Evolutionary conservation across 2,329 filamentous ascomycete species (phyloP), one percentile per base, ranked within the genome.

Genomic region (Periconia digitata): DNA sequence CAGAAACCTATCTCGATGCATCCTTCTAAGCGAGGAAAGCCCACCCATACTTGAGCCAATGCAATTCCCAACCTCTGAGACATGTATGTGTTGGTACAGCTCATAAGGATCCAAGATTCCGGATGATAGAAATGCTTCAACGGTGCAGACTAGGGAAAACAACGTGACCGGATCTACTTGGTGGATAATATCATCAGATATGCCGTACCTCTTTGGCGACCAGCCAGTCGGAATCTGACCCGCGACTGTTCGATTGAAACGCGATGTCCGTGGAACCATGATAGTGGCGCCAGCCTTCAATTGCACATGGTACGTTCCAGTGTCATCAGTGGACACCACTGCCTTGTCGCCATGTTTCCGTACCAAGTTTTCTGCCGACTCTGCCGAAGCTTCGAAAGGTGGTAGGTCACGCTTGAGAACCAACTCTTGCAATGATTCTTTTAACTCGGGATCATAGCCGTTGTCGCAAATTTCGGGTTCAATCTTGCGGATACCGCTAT

Each of bases 41-140:
- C 94, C 95, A 82, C 94, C 94, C 79, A 99, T 96, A 80, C 95
- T 94, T 24, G 95, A 99, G 74, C 94, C 94, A 60, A 99, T 86
- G 70, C 92, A 97, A 82, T 99, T 99, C 73, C 94, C 94, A 43
- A 99, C 89, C 70, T 99, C 90, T 6, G 94, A 97, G 52, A 99
- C 85, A 73, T 99, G 94, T 54, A 99, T 92, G 66, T 99, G 97
- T 79, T 97, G 92, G 84, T 99, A 99, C 77, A 99, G 97, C 76
- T 99, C 94, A 69, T 97, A 99, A 17, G 94, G 95, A 70, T 99
- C 95, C 20, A 94, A 97, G 72, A 99, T 92, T 85, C 94, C 94
- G 54, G 90, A 87, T 22, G 90, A 87, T 43, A 99, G 81, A 6
- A 99, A 85, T 49, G 91, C 85, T 74, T 99, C 95, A 1, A 88